Conservation (phyloP, 75 land plant genomes). For the Picea glauca region DNA sequence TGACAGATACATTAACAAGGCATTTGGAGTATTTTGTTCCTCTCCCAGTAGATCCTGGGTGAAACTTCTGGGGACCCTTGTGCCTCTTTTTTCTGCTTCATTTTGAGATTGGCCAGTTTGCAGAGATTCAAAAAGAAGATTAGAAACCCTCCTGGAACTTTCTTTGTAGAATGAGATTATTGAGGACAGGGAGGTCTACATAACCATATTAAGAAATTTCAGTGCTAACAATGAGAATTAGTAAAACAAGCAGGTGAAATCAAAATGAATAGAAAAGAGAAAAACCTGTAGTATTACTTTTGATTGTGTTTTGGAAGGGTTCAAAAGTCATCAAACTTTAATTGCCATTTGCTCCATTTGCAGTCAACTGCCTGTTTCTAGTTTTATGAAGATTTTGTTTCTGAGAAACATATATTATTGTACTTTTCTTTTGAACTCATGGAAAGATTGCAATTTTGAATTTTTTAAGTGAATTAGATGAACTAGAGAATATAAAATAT, state of each 20-base stretch:
- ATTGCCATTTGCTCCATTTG: not conserved
- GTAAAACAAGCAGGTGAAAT: not conserved
- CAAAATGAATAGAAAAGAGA: not conserved
- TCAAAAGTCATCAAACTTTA: not conserved
- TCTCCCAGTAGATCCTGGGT: no score
- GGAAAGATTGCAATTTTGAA: not conserved
- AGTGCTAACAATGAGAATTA: not conserved
- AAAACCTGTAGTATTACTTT: not conserved
- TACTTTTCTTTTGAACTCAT: not conserved
- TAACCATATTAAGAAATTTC: not conserved
- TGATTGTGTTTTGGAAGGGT: slow-evolving; percentile 2
- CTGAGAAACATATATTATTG: not conserved
- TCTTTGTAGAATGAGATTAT: not conserved
- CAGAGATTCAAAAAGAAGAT: not conserved
- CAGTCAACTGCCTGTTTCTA: not conserved
- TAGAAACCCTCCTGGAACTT: not conserved
- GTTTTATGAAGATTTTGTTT: slow-evolving; percentile 1
- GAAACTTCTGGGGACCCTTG: no score
- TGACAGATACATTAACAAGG: no score
- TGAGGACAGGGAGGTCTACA: not conserved
- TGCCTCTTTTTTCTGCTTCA: no score
- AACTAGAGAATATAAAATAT: not conserved
- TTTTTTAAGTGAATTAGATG: not conserved
- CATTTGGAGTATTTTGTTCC: no score
- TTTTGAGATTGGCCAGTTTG: not conserved